phyloP scores from a whole-genome alignment of 2,329 filamentous ascomycete species.

The Lachnellula hyalina region DNA sequence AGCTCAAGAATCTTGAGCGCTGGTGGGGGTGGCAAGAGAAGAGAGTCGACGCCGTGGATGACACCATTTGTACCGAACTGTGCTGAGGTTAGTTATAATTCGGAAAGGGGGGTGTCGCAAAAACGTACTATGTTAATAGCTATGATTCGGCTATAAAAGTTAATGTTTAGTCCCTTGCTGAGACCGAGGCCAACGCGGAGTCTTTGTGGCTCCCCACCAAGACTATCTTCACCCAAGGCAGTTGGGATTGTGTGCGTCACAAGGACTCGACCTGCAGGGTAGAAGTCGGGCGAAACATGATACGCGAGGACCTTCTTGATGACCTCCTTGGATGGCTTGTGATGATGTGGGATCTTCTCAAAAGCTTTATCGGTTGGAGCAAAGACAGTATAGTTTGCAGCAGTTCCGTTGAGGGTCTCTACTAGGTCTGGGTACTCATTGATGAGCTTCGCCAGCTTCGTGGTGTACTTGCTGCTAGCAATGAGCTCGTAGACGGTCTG shows the following conservation, averaged over 20 bases:
- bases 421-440: conserved; percentile 68
- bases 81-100: conserved; percentile 1
- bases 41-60: conserved; percentile 68
- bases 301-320: conserved; percentile 67
- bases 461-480: conserved; percentile 68
- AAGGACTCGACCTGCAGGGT: conserved; percentile 61
- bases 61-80: conserved; percentile 73
- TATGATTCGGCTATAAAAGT: conserved; percentile 70
- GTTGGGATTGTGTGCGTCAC: conserved; percentile 71
- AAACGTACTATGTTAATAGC: conserved; percentile 61
- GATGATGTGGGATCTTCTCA: conserved; percentile 48
- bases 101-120: neutral
- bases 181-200: conserved; percentile 61
- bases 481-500: conserved; percentile 78
- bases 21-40: conserved; percentile 71
- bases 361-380: conserved; percentile 76
- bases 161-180: conserved; percentile 60
- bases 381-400: conserved; percentile 73
- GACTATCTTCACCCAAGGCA: conserved; percentile 48
- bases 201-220: conserved; percentile 66
- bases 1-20: conserved; percentile 58
- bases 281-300: conserved; percentile 65
- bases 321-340: conserved; percentile 62
- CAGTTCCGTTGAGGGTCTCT: conserved; percentile 66
- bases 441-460: conserved; percentile 70